Evolutionary conservation across 176 grass and related monocot genomes (phyloP), one percentile per base, ranked within the genome.

Genomic region (Rhynchospora pubera): DNA sequence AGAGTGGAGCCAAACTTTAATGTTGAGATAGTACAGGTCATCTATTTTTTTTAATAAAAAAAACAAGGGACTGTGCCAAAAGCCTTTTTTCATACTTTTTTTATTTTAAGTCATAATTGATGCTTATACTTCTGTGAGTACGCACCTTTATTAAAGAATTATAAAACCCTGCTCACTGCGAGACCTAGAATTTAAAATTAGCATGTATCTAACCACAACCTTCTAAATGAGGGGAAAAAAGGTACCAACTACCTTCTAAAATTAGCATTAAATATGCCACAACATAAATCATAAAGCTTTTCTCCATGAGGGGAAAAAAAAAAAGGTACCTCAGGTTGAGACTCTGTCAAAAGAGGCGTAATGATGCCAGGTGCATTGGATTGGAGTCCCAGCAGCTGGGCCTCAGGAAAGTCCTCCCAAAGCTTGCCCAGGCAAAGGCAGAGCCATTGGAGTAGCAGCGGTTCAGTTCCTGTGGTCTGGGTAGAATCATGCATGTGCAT

Each of bases 391-490:
- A 89, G 80, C 66, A 95, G 47, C 77, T 93, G 96, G 61, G 87
- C 89, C 74, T 99, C 91, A 19, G 89, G 89, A 62, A 90, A 99
- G 89, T 99, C 96, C 82, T 99, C 96, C 96, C 96, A 99, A 11
- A 99, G 84, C 88, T 99, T 99, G 56, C 96, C 96, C 18, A 99
- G 86, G 79, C 96, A 99, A 70, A 99, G 82, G 83, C 96, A 99
- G 85, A 99, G 96, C 96, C 96, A 99, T 80, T 99, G 96, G 62
- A 95, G 83, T 85, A 99, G 92, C 78, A 99, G 88, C 72, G 96
- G 92, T 65, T 99, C 92, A 46, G 89, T 84, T 51, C 65, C 92
- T 24, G 6, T 56, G 23, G 72, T 56, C 52, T 77, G 23, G 26
- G 26, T 28, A 13, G 50, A 18, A 50, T 77, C 72, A 55, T 56